phyloP scores from a whole-genome alignment of 495 filamentous ascomycete genomes.

The Tuber brumale region DNA sequence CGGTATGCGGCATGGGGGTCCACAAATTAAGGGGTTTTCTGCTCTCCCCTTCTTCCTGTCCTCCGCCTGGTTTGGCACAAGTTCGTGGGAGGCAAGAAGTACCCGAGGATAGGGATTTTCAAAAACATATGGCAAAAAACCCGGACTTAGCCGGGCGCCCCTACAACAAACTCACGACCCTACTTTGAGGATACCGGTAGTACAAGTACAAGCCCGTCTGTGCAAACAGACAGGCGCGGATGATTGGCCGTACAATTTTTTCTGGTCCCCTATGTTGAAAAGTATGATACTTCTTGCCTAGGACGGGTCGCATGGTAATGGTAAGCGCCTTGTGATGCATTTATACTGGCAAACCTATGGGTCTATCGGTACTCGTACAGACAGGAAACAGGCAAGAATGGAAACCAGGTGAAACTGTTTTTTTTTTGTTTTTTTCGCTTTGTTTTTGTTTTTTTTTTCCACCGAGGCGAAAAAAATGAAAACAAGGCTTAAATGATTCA shows the following conservation, averaged over 20 bases:
- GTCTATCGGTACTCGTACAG: not conserved
- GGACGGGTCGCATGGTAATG: not conserved
- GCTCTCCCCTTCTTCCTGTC: not conserved
- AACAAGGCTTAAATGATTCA: not conserved
- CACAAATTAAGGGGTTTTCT: not conserved
- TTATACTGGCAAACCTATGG: not conserved
- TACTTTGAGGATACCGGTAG: not conserved
- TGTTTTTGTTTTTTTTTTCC: not conserved
- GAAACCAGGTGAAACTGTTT: not conserved
- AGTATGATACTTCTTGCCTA: not conserved
- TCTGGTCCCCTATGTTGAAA: too few species aligned
- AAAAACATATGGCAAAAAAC: not conserved
- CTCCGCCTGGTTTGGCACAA: not conserved
- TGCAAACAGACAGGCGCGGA: not conserved
- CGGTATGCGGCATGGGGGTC: not conserved
- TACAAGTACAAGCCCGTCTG: not conserved
- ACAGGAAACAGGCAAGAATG: not conserved
- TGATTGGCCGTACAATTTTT: not conserved
- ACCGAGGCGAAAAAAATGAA: not conserved
- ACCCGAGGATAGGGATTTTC: not conserved
- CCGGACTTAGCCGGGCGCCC: not conserved
- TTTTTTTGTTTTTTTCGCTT: not conserved
- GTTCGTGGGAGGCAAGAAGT: not conserved
- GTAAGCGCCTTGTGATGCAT: not conserved
- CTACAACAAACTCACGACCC: not conserved